Base-by-base conservation (phyloP, 2,329 filamentous ascomycete species). In the Ophiostoma montium region DNA sequence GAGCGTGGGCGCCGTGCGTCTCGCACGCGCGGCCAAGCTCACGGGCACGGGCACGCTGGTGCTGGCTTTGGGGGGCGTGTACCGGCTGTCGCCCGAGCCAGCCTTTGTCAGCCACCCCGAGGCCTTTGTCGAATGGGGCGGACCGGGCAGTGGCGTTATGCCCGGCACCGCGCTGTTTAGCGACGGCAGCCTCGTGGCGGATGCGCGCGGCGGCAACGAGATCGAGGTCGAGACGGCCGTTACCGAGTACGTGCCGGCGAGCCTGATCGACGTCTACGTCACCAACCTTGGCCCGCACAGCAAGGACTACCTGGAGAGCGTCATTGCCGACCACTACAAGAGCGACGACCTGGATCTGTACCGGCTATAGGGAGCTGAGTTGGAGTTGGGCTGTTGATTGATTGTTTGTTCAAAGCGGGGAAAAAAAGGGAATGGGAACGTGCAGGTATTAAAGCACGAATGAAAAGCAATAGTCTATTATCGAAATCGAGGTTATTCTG, bases 81-180 rank as follows among this genome's bases (percentile, higher is more conserved):
- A 95, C 71, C 94, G 94, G 66, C 76, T 98, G 49, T 94, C 86
- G 57, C 89, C 92, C 0, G 81, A 94, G 52, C 90, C 35, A 2
- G 32, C 88, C 59, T 84, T 88, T 1, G 89, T 88, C 58, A 81
- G 31, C 23, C 16, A 92, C 58, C 81, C 84, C 48, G 83, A 87
- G 55, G 78, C 80, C 5, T 69, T 94, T 53, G 84, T 95, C 51
- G 90, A 95, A 66, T 87, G 87, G 67, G 90, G 87, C 15, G 81
- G 89, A 61, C 79, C n/a, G n/a, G n/a, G n/a, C n/a, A n/a, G n/a
- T n/a, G n/a, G n/a, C n/a, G n/a, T n/a, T n/a, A n/a, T n/a, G n/a
- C n/a, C n/a, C 88, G 1, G 80, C 82, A 48, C 82, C 87, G 50
- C 92, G 39, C 75, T 72, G 35, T 95, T 86, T 61, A 77, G 85